Percentiles rank a stretch among this genome's conserved stretches.
These are phyloP conservation scores for Takakia lepidozioides DNA, from an alignment of 225 moss, liverwort and hornwort genomes.

Conservation along the genomic window DNA sequence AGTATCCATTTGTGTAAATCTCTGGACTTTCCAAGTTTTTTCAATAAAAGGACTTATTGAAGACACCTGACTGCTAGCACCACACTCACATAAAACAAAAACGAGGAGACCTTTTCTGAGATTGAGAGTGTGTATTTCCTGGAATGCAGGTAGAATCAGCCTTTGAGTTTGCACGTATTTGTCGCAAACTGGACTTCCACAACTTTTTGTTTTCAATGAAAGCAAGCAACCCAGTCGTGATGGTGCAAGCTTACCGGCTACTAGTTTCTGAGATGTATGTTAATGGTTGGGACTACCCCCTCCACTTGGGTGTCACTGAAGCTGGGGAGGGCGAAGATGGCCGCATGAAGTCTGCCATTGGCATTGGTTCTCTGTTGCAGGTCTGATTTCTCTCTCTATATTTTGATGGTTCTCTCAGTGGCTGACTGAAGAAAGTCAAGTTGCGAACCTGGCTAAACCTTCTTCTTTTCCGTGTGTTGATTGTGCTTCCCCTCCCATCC, in stretches of 20 bases:
- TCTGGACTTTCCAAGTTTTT: too few species aligned
- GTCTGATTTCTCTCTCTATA: slow-evolving; percentile 34
- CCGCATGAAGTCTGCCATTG: slow-evolving; percentile 99
- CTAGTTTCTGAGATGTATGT: slow-evolving; percentile 92
- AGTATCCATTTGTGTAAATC: too few species aligned
- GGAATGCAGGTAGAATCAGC: slow-evolving; percentile 82
- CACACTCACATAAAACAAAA: too few species aligned
- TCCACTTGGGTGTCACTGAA: slow-evolving; percentile 97
- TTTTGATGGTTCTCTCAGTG: too few species aligned
- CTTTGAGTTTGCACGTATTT: slow-evolving; percentile 91
- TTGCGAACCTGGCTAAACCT: too few species aligned
- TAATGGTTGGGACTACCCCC: slow-evolving; percentile 95
- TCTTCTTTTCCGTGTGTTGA: too few species aligned
- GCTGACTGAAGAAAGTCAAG: too few species aligned
- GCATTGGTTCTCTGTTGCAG: slow-evolving; percentile 94
- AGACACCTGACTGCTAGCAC: too few species aligned
- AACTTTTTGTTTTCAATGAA: slow-evolving; percentile 99
- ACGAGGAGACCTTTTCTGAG: too few species aligned
- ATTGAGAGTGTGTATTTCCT: too few species aligned
- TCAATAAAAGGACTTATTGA: too few species aligned
- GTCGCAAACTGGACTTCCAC: slow-evolving; percentile 88
- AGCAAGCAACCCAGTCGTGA: slow-evolving; percentile 98
- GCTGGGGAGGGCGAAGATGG: slow-evolving; percentile 99
- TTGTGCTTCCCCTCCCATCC: too few species aligned
- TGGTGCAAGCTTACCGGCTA: slow-evolving; percentile 96